These are phyloP conservation scores for Lineolata rhizophorae DNA, from an alignment of 495 filamentous ascomycete species.

Conservation along the genomic window DNA sequence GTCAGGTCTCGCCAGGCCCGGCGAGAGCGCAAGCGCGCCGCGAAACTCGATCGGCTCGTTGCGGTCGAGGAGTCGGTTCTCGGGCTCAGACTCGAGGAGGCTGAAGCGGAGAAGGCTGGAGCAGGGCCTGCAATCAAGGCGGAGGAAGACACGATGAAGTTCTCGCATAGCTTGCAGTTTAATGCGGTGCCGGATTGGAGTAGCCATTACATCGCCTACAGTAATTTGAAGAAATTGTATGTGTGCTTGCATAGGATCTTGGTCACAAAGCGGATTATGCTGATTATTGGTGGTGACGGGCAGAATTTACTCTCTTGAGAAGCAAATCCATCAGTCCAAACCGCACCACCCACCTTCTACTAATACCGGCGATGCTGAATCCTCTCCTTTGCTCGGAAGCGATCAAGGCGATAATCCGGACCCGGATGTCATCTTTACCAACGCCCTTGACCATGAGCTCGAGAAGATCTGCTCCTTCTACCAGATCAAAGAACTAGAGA, in stretches of 20 bases:
- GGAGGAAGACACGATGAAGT: conserved; percentile 92
- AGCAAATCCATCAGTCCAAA: conserved; percentile 34
- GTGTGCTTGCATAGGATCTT: conserved; percentile 16
- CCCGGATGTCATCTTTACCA: conserved; percentile 55
- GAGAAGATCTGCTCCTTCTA: conserved; percentile 90
- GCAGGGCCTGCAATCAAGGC: too few relatives aligned
- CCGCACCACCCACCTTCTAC: too few relatives aligned
- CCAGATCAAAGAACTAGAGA: conserved; percentile 62
- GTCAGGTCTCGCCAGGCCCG: too few relatives aligned
- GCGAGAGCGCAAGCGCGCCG: too few relatives aligned
- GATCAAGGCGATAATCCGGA: conserved; percentile 24
- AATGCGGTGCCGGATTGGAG: conserved; percentile 99
- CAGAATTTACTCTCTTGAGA: conserved; percentile 88
- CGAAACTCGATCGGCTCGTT: too few relatives aligned
- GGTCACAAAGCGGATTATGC: neutral
- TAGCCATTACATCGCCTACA: conserved; percentile 90
- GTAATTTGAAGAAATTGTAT: conserved; percentile 95
- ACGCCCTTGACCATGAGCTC: conserved; percentile 68
- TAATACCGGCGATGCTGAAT: conserved; percentile 44
- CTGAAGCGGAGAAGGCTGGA: too few relatives aligned
- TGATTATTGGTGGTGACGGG: conserved; percentile 14
- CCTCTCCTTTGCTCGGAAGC: conserved; percentile 53
- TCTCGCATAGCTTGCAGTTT: conserved; percentile 98
- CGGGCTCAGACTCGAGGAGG: too few relatives aligned
- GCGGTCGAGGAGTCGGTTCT: too few relatives aligned